Evolutionary conservation across 768 basidiomycete genomes (phyloP), one percentile per base, ranked within the genome.

Genomic region (Termitomyces sp.): DNA sequence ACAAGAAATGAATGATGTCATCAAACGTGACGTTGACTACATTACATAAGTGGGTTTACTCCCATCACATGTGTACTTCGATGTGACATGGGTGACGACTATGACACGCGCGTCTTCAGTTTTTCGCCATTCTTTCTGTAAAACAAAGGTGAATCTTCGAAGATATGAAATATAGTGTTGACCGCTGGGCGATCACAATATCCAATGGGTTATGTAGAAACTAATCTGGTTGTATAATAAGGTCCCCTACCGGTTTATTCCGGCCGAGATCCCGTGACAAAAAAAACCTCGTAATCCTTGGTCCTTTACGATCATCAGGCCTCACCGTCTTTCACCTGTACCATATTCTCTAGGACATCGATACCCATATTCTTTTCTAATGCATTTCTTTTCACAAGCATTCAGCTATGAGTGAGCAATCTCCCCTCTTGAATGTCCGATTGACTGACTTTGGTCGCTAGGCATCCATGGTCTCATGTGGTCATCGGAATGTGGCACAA

Each of bases 401-500:
- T 92, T 87, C 71, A 82, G 82, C 66, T 94, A 91, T 68, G 89
- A 92, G 91, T 93, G 66, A 70, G 89, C 81, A 35, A 23, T 21
- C 54, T 29, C n/a, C 54, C 29, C n/a, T 47, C 43, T 56, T 57
- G 29, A 11, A 50, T 54, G 56, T 49, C 42, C 44, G 43, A 50
- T 21, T 63, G 51, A 57, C 56, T 65, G 43, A 62, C 44, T 31
- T 60, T 41, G 56, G 57, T 56, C 53, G 44, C 52, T 63, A 97
- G 94, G 60, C 92, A 94, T 68, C 82, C 92, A 41, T 95, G 94
- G 88, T 81, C 86, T 59, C 92, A 93, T 76, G 92, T 95, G 63
- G 85, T 94, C 60, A 87, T 90, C 67, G 91, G 90, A 62, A 90
- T 96, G 81, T 95, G 92, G 89, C 87, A 89, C 63, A 97, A 97